Percentiles rank a stretch among this genome's conserved stretches.
Conservation (phyloP, 441 rosid genomes). For the Adansonia gregorii region DNA sequence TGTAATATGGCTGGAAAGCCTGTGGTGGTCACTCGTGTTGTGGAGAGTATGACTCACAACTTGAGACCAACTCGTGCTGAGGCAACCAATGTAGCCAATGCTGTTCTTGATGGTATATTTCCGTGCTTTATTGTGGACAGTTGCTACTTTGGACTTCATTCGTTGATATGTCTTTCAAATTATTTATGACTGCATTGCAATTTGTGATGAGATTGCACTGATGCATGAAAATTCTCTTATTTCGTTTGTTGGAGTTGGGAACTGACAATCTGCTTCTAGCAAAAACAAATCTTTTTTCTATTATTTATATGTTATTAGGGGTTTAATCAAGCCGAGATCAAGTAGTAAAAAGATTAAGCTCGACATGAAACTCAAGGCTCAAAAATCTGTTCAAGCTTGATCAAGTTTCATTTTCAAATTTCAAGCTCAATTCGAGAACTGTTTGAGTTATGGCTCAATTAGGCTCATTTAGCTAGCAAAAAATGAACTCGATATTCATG, state of each 20-base stretch:
- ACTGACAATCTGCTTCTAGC: background rate
- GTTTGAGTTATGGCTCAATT: no score
- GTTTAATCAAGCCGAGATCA: no score
- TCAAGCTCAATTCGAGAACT: no score
- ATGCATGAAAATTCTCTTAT: background rate
- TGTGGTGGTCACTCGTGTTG: slow-evolving; percentile 96
- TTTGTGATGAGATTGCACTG: background rate
- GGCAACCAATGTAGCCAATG: slow-evolving; percentile 99
- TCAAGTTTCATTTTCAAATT: no score
- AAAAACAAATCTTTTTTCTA: background rate
- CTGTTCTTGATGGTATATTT: slow-evolving; percentile 85
- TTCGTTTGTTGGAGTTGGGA: background rate
- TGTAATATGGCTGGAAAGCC: slow-evolving; percentile 99
- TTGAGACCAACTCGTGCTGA: slow-evolving; percentile 98
- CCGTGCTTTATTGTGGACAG: background rate
- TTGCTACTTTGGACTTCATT: slow-evolving; percentile 11
- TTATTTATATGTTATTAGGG: background rate
- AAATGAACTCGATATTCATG: no score
- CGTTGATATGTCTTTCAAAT: background rate
- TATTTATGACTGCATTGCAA: background rate
- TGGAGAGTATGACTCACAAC: slow-evolving; percentile 98
- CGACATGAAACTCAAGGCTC: no score
- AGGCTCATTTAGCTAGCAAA: no score
- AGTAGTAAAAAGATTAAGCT: no score
- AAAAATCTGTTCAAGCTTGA: no score